Conservation (phyloP, 345 rosid genomes). For the Brassica carinata region DNA sequence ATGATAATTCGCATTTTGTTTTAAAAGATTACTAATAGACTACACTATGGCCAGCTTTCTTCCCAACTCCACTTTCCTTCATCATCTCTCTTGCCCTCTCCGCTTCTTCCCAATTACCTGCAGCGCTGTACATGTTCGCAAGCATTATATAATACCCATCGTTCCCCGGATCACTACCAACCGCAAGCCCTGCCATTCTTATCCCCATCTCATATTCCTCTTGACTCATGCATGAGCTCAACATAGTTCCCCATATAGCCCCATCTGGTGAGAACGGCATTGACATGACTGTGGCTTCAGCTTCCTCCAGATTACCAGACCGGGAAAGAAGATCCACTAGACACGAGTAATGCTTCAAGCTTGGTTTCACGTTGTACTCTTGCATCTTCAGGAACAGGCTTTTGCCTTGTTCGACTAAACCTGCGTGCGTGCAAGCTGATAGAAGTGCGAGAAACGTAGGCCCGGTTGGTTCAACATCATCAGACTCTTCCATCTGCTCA, state of each 20-base stretch:
- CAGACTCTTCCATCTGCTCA: constrained; percentile 57
- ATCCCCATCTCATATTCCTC: constrained; percentile 59
- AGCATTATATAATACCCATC: constrained; percentile 63
- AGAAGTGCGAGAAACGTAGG: constrained; percentile 69
- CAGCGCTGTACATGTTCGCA: constrained; percentile 67
- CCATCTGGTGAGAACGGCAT: constrained; percentile 69
- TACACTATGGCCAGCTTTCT: constrained; percentile 63
- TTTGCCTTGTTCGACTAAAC: constrained; percentile 67
- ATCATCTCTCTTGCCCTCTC: constrained; percentile 54
- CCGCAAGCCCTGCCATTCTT: constrained; percentile 58
- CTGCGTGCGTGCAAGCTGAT: constrained; percentile 65
- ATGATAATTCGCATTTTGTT: not conserved
- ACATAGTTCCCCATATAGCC: constrained; percentile 65
- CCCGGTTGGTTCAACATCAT: constrained; percentile 52
- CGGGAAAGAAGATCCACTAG: constrained; percentile 70
- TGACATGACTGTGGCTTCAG: constrained; percentile 58
- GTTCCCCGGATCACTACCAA: constrained; percentile 56
- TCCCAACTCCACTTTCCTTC: constrained; percentile 55
- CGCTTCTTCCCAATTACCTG: constrained; percentile 63
- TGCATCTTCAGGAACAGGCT: constrained; percentile 51
- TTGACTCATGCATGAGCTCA: constrained; percentile 58
- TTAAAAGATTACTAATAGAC: not conserved
- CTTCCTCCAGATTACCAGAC: constrained; percentile 64
- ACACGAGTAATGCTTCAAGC: constrained; percentile 71
- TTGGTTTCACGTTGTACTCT: constrained; percentile 49